Percentiles rank a stretch among this genome's conserved stretches.
Conservation (phyloP, 257 asterid genomes). For the Nicotiana attenuata region DNA sequence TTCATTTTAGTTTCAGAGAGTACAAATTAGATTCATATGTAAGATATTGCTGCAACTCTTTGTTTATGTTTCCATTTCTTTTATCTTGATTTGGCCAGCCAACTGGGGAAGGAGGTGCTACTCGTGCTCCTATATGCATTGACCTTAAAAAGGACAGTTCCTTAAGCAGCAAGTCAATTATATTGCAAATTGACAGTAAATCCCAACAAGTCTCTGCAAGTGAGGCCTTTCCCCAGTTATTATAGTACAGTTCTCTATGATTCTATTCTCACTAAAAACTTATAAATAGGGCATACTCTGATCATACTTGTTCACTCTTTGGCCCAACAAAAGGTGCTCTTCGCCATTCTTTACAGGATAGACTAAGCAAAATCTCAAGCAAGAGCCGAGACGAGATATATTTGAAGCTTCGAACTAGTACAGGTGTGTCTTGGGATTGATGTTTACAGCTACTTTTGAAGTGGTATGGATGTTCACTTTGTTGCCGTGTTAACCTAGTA, state of each 20-base stretch:
- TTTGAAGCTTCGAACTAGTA: conserved; percentile 55
- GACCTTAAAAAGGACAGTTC: conserved; percentile 57
- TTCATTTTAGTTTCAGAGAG: background rate
- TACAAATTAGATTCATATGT: background rate
- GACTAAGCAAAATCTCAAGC: conserved; percentile 52
- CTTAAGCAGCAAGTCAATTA: conserved; percentile 53
- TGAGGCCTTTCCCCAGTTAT: conserved; percentile 28
- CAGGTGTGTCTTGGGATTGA: conserved; percentile 29
- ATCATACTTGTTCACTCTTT: conserved; percentile 16
- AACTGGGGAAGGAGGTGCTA: conserved; percentile 83
- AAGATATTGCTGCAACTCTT: background rate
- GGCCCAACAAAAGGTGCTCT: conserved; percentile 50
- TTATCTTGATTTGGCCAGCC: conserved; percentile 34
- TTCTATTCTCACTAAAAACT: conserved; percentile 2
- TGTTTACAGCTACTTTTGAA: background rate
- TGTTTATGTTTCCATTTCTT: background rate
- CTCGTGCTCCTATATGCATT: conserved; percentile 66
- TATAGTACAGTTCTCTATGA: conserved; percentile 12
- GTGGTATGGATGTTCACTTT: background rate
- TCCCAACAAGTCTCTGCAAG: conserved; percentile 67
- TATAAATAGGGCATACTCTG: conserved; percentile 13
- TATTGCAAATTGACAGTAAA: conserved; percentile 56
- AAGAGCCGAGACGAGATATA: conserved; percentile 61
- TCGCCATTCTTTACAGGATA: conserved; percentile 57
- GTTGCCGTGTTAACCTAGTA: background rate